Evolutionary conservation across 1,139 yeast genomes (phyloP), one percentile per base, ranked within the genome.

Genomic region (Blastobotrys elegans): DNA sequence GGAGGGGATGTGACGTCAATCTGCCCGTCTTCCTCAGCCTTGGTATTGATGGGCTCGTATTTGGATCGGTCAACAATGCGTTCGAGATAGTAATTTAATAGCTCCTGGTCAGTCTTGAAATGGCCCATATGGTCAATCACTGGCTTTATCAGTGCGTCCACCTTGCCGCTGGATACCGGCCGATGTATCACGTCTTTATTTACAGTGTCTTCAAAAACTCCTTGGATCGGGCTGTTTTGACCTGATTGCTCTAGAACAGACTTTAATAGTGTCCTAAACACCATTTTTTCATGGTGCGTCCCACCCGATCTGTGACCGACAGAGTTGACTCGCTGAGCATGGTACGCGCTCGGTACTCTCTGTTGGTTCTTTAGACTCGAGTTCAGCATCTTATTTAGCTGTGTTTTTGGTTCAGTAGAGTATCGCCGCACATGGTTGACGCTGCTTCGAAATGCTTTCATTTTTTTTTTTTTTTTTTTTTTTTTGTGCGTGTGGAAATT

Each of bases 81-180:
- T 1, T 47, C 40, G 27, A 46, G 44, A 46, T 51, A 64, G 43
- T 60, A 66, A 11, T 55, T 54, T 16, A 54, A 41, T 4, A 66
- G 55, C 34, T 59, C 60, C 16, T 50, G 47, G 49, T 64, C 67
- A 1, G 66, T 56, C 5, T 51, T 52, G 30, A 65, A 35, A 7
- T 43, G 30, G n/a, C 56, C 49, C 24, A 65, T 58, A 40, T 63
- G 59, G 16, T 51, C 51, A 30, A 60, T 37, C 0, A 63, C 56
- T 0, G 63, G 61, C 30, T 41, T 38, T 4, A 39, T 27, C 14
- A 22, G 29, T 22, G n/a, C 18, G 2, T 4, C 11, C 4, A 37
- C 2, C 20, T 37, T 8, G 13, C 24, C 30, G 31, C 13, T 14
- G 33, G n/a, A 6, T 14, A n/a, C 10, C 27, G 27, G 10, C 27